Percentiles rank a stretch among this genome's conserved stretches.
Evolutionary conservation across 1,284 basidiomycete genomes (phyloP).

Genomic region (Pyrrhoderma noxium): DNA sequence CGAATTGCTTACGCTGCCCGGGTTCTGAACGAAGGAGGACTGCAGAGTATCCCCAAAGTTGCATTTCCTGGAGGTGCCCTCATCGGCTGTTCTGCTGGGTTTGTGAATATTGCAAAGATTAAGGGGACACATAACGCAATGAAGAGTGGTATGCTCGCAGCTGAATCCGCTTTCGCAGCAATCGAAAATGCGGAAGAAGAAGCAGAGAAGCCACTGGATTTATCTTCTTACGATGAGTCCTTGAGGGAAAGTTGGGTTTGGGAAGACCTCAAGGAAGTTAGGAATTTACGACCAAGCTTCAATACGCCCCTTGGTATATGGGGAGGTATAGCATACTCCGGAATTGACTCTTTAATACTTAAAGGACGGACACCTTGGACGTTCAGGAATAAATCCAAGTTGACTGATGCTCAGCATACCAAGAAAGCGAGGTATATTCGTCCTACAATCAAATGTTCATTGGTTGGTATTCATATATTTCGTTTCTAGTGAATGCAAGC

Average conservation of each 20-base stretch:
- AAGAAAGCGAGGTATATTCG: conserved; percentile 44
- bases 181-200: conserved; percentile 32
- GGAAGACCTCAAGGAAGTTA: conserved; percentile 83
- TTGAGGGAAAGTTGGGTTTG: conserved; percentile 84
- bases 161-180: conserved; percentile 76
- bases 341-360: conserved; percentile 81
- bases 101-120: conserved; percentile 97
- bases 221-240: conserved; percentile 70
- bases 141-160: conserved; percentile 97
- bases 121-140: conserved; percentile 99
- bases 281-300: conserved; percentile 92
- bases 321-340: conserved; percentile 89
- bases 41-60: conserved; percentile 88
- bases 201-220: conserved; percentile 45
- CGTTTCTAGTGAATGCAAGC: conserved; percentile 51
- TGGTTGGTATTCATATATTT: neutral
- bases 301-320: conserved; percentile 77
- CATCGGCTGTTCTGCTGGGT: conserved; percentile 93
- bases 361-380: conserved; percentile 92
- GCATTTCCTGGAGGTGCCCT: conserved; percentile 95
- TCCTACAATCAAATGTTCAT: neutral
- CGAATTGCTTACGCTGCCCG: conserved; percentile 90
- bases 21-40: conserved; percentile 88
- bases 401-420: conserved; percentile 71
- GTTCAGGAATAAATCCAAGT: conserved; percentile 56